phyloP scores from a whole-genome alignment of 805 yeast genomes.

The Yarrowia sp. region DNA sequence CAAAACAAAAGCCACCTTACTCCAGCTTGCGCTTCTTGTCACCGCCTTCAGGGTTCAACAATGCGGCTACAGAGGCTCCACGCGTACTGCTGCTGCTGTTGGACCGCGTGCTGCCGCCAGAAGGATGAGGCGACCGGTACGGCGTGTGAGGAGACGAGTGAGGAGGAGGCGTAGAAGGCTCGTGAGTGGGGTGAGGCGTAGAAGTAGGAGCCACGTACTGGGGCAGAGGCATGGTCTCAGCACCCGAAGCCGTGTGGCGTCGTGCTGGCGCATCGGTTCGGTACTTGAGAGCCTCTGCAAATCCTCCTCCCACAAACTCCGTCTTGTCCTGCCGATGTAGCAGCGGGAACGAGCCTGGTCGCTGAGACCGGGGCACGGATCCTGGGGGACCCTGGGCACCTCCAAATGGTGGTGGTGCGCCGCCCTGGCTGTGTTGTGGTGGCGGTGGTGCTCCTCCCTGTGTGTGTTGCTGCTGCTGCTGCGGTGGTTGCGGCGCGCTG shows the following conservation, averaged over 20 bases:
- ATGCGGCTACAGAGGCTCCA: conserved; percentile 20
- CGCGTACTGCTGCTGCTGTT: conserved; percentile 16
- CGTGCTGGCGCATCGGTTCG: conserved; percentile 9
- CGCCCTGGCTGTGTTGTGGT: conserved; percentile 1
- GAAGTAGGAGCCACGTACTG: conserved; percentile 14
- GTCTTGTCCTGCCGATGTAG: conserved; percentile 22
- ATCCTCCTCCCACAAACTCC: conserved; percentile 26
- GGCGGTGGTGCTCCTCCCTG: conserved; percentile 5
- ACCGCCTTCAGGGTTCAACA: conserved; percentile 21
- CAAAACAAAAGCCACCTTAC: background rate
- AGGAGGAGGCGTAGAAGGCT: conserved; percentile 25
- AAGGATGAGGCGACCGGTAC: conserved; percentile 24
- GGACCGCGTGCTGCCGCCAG: conserved; percentile 19
- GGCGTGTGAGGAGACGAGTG: conserved; percentile 26
- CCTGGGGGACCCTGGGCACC: background rate
- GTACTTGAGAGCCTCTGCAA: conserved; percentile 23
- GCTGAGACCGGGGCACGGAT: conserved; percentile 32
- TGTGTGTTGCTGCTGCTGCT: conserved; percentile 4
- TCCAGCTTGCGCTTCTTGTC: conserved; percentile 23
- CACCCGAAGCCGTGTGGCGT: conserved; percentile 23
- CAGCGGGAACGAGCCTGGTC: conserved; percentile 36
- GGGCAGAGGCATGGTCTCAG: conserved; percentile 22
- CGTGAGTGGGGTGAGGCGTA: conserved; percentile 9
- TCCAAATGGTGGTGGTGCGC: conserved; percentile 15
- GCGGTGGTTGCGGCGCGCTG: conserved; percentile 6